phyloP scores from a whole-genome alignment of 1,284 basidiomycete genomes.

The Boletellus dicymbophilus region DNA sequence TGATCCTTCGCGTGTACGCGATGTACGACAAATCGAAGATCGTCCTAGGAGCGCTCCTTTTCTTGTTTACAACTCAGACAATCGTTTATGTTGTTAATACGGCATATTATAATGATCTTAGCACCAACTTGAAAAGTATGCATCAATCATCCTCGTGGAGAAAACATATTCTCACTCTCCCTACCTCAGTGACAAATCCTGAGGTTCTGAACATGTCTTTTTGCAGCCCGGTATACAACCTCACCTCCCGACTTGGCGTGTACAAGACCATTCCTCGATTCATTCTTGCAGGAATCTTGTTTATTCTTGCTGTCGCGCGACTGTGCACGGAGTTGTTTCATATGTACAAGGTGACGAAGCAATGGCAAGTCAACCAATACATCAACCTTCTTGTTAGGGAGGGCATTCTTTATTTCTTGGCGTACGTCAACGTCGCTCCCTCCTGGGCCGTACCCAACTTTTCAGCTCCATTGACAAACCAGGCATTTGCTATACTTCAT shows the following conservation, averaged over 20 bases:
- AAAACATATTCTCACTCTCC: neutral
- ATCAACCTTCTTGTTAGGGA: slow-evolving; percentile 16
- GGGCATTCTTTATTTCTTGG: slow-evolving; percentile 15
- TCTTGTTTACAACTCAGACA: slow-evolving; percentile 11
- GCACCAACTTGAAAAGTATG: slow-evolving; percentile 14
- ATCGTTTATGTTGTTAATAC: slow-evolving; percentile 4
- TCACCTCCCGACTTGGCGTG: slow-evolving; percentile 2
- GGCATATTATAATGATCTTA: slow-evolving; percentile 12
- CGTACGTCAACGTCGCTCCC: slow-evolving; percentile 22
- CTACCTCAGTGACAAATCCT: slow-evolving; percentile 9
- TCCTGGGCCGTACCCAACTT: neutral
- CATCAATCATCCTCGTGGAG: neutral
- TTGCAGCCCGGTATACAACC: slow-evolving; percentile 7
- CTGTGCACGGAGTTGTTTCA: slow-evolving; percentile 12
- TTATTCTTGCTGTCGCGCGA: slow-evolving; percentile 12
- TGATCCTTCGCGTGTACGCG: slow-evolving; percentile 28
- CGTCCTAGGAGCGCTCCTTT: slow-evolving; percentile 16
- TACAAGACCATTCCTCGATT: slow-evolving; percentile 18
- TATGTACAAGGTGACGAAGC: slow-evolving; percentile 9
- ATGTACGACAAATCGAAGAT: slow-evolving; percentile 22
- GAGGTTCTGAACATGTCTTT: slow-evolving; percentile 19
- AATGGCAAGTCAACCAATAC: slow-evolving; percentile 19
- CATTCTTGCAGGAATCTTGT: slow-evolving; percentile 18
- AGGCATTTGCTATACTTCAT: slow-evolving; percentile 20
- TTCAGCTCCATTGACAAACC: neutral